A percentile compares a stretch with the other conserved stretches of the same genome.
Conservation (phyloP, 2,329 filamentous ascomycete genomes). For the Lasiodiplodia sp. region DNA sequence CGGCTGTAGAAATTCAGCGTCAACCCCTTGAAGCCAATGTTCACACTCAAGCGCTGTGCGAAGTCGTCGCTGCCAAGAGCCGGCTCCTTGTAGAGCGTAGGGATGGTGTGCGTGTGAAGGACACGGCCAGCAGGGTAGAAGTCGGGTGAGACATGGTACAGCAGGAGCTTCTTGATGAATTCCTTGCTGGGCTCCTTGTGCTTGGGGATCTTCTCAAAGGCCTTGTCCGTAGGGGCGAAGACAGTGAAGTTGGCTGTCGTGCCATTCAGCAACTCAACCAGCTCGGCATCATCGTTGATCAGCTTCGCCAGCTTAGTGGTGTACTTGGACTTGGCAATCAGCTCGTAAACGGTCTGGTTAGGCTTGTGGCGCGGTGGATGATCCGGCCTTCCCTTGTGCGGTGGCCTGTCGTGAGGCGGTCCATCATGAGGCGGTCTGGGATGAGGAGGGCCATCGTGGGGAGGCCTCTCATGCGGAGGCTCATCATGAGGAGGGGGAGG, state of each 20-base stretch:
- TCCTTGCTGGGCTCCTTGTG: conserved; percentile 72
- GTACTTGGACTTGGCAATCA: conserved; percentile 77
- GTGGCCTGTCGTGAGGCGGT: conserved; percentile 36
- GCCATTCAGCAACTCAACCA: conserved; percentile 77
- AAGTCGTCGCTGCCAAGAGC: conserved; percentile 66
- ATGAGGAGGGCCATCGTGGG: conserved; percentile 29
- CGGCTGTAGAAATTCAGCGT: conserved; percentile 79
- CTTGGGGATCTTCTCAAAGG: conserved; percentile 72
- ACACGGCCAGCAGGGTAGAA: conserved; percentile 71
- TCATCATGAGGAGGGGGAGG: conserved; percentile 32
- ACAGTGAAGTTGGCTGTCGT: conserved; percentile 79
- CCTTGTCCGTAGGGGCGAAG: conserved; percentile 79
- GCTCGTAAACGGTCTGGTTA: conserved; percentile 79
- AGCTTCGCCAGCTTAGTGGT: conserved; percentile 79
- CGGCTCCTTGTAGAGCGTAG: conserved; percentile 68
- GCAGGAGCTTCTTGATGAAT: conserved; percentile 70
- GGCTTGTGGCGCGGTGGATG: conserved; percentile 46
- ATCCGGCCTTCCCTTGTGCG: conserved; percentile 41
- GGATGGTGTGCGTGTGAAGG: conserved; percentile 75
- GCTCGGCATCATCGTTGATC: conserved; percentile 74
- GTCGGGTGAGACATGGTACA: conserved; percentile 77
- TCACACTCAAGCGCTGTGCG: conserved; percentile 74
- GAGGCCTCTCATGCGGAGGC: conserved; percentile 36
- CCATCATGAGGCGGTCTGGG: conserved; percentile 26
- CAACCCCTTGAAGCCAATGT: conserved; percentile 68